Conservation (phyloP, 2,329 filamentous ascomycete species). For the Diaporthe australafricana region DNA sequence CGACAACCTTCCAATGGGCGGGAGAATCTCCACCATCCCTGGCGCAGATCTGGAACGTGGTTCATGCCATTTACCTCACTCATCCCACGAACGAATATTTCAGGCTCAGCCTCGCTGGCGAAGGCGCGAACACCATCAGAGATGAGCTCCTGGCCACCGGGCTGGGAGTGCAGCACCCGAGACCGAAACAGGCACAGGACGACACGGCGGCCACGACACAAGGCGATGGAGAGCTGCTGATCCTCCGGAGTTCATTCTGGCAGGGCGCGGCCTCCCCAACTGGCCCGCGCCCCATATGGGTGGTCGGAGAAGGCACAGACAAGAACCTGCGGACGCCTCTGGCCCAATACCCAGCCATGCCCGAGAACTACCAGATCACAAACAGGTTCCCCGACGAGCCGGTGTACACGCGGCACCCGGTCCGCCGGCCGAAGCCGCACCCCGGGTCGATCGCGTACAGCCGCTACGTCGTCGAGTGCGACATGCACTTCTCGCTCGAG, state of each 20-base stretch:
- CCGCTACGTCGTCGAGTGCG: conserved; percentile 78
- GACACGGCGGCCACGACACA: conserved; percentile 31
- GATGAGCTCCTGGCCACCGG: conserved; percentile 30
- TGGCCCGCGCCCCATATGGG: conserved; percentile 53
- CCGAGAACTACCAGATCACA: conserved; percentile 57
- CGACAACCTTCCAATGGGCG: conserved; percentile 54
- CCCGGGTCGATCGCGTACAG: conserved; percentile 78
- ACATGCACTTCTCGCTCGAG: conserved; percentile 79
- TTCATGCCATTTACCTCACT: conserved; percentile 57
- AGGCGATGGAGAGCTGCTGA: conserved; percentile 52
- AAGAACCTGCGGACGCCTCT: conserved; percentile 45
- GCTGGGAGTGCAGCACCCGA: conserved; percentile 46
- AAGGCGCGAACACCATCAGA: conserved; percentile 48
- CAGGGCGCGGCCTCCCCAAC: conserved; percentile 43
- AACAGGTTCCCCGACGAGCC: conserved; percentile 58
- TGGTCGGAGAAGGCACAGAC: conserved; percentile 46
- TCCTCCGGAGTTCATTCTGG: conserved; percentile 56
- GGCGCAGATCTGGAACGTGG: conserved; percentile 58
- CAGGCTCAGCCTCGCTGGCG: conserved; percentile 53
- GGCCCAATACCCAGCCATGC: conserved; percentile 52
- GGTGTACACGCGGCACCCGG: conserved; percentile 64
- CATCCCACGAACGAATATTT: conserved; percentile 57
- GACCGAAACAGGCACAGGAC: conserved; percentile 45
- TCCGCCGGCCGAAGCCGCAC: conserved; percentile 75
- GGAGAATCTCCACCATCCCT: conserved; percentile 50